phyloP scores from a whole-genome alignment of 2,329 filamentous ascomycete species.

The Ophiocordyceps camponoti-floridani region DNA sequence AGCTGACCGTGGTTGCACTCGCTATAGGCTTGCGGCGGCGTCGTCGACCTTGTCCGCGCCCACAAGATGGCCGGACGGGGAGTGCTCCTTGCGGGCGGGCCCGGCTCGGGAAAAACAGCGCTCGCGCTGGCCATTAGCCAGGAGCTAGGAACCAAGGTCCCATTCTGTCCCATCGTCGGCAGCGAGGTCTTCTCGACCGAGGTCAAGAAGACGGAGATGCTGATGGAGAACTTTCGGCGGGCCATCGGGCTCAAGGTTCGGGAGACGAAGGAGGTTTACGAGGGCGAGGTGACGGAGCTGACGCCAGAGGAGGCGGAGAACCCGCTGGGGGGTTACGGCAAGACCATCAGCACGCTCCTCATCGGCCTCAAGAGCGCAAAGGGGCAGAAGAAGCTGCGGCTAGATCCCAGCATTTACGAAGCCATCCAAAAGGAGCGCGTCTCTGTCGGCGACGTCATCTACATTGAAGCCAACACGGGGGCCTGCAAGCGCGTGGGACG shows the following conservation, averaged over 20 bases:
- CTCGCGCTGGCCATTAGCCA: constrained; percentile 90
- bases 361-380: constrained; percentile 90
- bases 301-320: constrained; percentile 98
- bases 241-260: constrained; percentile 93
- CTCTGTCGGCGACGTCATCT: constrained; percentile 90
- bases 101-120: constrained; percentile 93
- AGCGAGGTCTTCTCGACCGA: constrained; percentile 97
- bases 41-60: constrained; percentile 86
- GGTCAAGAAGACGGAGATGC: constrained; percentile 96
- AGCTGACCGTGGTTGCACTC: constrained; percentile 1
- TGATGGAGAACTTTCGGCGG: constrained; percentile 98
- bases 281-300: constrained; percentile 94
- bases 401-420: constrained; percentile 97
- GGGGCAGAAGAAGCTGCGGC: constrained; percentile 90
- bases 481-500: constrained; percentile 93
- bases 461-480: constrained; percentile 97
- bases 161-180: constrained; percentile 94
- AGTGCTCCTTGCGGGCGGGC: constrained; percentile 82
- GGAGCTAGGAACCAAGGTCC: constrained; percentile 93
- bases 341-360: constrained; percentile 89
- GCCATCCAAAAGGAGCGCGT: constrained; percentile 98
- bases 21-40: constrained; percentile 86
- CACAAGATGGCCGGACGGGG: constrained; percentile 97
- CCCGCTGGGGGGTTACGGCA: constrained; percentile 86
- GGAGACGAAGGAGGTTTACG: constrained; percentile 98